These are phyloP conservation scores for Sugiyamaella qingdaonensis DNA, from an alignment of 805 yeast species.

Conservation along the genomic window DNA sequence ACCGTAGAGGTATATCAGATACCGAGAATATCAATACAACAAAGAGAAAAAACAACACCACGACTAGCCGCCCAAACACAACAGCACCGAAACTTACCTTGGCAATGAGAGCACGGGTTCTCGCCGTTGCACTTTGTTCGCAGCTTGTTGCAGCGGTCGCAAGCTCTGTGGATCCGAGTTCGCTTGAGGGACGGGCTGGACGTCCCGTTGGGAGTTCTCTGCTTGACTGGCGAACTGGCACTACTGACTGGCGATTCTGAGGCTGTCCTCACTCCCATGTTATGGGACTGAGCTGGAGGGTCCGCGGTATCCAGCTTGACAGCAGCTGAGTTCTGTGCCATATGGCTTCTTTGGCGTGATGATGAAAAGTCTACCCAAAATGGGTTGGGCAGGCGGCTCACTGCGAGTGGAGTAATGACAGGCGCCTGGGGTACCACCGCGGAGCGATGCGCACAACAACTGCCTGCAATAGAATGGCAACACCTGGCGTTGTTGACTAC, in stretches of 20 bases:
- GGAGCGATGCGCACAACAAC: too few relatives aligned
- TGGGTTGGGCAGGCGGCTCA: constrained; percentile 1
- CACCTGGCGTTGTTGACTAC: not conserved
- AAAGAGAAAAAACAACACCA: too few relatives aligned
- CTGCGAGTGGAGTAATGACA: not conserved
- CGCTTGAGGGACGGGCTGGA: constrained; percentile 2
- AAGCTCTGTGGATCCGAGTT: constrained; percentile 36
- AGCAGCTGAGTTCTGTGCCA: not conserved
- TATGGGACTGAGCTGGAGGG: not conserved
- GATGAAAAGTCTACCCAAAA: not conserved
- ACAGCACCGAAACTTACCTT: constrained; percentile 18
- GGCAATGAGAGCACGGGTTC: constrained; percentile 43
- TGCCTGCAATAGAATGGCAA: too few relatives aligned
- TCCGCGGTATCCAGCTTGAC: not conserved
- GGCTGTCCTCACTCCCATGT: too few relatives aligned
- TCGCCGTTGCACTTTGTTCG: constrained; percentile 48
- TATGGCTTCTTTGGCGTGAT: not conserved
- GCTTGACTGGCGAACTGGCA: too few relatives aligned
- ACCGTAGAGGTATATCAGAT: too few relatives aligned
- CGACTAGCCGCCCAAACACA: too few relatives aligned
- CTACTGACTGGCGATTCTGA: too few relatives aligned
- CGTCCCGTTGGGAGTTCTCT: not conserved
- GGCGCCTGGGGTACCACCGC: too few relatives aligned
- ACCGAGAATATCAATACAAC: too few relatives aligned
- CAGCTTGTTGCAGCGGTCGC: constrained; percentile 45